Conservation (phyloP, 495 filamentous ascomycete genomes). For the Neurospora tetraspora region DNA sequence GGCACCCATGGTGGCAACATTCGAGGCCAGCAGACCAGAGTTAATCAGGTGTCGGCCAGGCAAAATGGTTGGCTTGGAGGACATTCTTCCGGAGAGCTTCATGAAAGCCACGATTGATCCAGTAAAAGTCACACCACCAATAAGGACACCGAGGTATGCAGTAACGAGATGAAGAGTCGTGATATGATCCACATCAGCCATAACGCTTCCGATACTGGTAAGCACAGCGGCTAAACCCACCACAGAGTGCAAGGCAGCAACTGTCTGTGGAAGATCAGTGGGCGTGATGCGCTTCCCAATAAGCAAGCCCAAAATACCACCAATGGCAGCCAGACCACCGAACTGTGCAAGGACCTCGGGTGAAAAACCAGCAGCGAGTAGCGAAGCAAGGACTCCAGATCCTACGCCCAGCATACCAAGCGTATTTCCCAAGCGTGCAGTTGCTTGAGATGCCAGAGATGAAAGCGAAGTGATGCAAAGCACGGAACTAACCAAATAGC, state of each 20-base stretch:
- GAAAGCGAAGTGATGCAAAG: conserved; percentile 68
- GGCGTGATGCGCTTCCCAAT: conserved; percentile 77
- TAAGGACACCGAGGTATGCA: conserved; percentile 69
- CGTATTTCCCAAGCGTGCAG: conserved; percentile 69
- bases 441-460: conserved; percentile 62
- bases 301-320: conserved; percentile 49
- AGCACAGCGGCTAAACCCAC: conserved; percentile 73
- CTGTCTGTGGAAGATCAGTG: conserved; percentile 71
- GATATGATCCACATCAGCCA: conserved; percentile 55
- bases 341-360: conserved; percentile 65
- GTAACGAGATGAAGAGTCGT: conserved; percentile 67
- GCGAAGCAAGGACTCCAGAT: conserved; percentile 65
- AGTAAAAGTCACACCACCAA: conserved; percentile 76
- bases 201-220: conserved; percentile 71
- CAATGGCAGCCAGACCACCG: conserved; percentile 56
- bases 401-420: conserved; percentile 72
- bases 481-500: conserved; percentile 68
- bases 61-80: conserved; percentile 56
- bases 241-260: conserved; percentile 72
- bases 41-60: conserved; percentile 64
- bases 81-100: conserved; percentile 69
- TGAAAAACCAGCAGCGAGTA: conserved; percentile 67
- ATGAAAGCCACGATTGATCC: conserved; percentile 74
- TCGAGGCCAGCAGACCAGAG: conserved; percentile 55
- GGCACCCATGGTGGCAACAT: conserved; percentile 66